phyloP scores from a whole-genome alignment of 139 green algal genomes.

The Picochlorum sp. region DNA sequence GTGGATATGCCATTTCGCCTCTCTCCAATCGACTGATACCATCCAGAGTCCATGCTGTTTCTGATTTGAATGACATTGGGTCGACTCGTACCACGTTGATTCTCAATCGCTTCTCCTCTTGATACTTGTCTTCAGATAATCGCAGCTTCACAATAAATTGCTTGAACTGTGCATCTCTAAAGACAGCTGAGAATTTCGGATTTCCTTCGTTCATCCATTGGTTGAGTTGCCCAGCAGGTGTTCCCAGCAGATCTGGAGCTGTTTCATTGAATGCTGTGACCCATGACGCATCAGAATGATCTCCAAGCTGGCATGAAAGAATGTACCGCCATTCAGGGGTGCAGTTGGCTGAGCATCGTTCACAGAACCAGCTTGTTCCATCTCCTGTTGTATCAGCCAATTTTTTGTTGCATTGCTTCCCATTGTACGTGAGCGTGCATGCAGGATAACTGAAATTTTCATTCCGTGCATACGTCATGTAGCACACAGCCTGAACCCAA shows the following conservation, averaged over 20 bases:
- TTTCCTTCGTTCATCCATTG: slow-evolving; percentile 11
- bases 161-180: slow-evolving; percentile 37
- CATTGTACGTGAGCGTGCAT: slow-evolving; percentile 44
- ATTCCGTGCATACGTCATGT: slow-evolving; percentile 47
- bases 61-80: slow-evolving; percentile 17
- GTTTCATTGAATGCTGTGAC: slow-evolving; percentile 50
- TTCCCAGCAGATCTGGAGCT: slow-evolving; percentile 37
- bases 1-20: not conserved
- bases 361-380: slow-evolving; percentile 34
- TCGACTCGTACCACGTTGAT: slow-evolving; percentile 33
- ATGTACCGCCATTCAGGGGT: slow-evolving; percentile 46
- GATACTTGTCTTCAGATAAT: slow-evolving; percentile 75
- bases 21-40: slow-evolving; percentile 2
- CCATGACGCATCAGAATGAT: slow-evolving; percentile 45
- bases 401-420: slow-evolving; percentile 72
- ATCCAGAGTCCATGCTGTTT: slow-evolving; percentile 8
- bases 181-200: not conserved
- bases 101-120: slow-evolving; percentile 79
- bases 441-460: slow-evolving; percentile 71
- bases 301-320: slow-evolving; percentile 25
- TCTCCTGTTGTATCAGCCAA: slow-evolving; percentile 38
- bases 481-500: slow-evolving; percentile 47
- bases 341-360: slow-evolving; percentile 27
- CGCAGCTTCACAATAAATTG: slow-evolving; percentile 53
- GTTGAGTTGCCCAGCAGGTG: slow-evolving; percentile 28